Conservation (phyloP, 2,329 filamentous ascomycete species). For the Chaetothyriales sp. region DNA sequence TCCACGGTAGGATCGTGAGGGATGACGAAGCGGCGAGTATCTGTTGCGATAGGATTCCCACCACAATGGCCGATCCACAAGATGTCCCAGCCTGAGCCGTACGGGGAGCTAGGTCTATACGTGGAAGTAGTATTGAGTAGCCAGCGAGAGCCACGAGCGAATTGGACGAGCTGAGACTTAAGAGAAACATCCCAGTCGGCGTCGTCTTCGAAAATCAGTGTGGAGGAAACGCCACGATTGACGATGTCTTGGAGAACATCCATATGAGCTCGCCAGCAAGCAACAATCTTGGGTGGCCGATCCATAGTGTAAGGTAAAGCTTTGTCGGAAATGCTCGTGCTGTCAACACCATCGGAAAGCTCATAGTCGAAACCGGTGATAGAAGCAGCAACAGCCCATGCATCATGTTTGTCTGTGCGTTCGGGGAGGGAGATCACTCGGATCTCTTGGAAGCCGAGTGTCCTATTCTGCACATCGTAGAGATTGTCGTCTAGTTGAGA, state of each 20-base stretch:
- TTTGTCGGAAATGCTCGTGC: slow-evolving; percentile 2
- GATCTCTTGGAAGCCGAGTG: slow-evolving; percentile 23
- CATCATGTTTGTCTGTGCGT: slow-evolving; percentile 38
- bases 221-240: slow-evolving; percentile 31
- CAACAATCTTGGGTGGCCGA: slow-evolving; percentile 1
- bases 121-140: slow-evolving; percentile 17
- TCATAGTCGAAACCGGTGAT: slow-evolving; percentile 22
- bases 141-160: slow-evolving; percentile 20
- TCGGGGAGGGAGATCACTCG: slow-evolving; percentile 35
- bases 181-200: slow-evolving; percentile 44
- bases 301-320: slow-evolving; percentile 4
- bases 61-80: slow-evolving; percentile 40
- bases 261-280: slow-evolving; percentile 27
- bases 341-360: slow-evolving; percentile 2
- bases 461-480: background rate
- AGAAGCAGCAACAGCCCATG: slow-evolving; percentile 29
- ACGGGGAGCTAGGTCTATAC: slow-evolving; percentile 26
- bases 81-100: slow-evolving; percentile 40
- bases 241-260: slow-evolving; percentile 30
- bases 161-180: slow-evolving; percentile 33
- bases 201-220: slow-evolving; percentile 44
- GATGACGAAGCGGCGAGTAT: slow-evolving; percentile 19
- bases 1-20: slow-evolving; percentile 21
- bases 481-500: background rate
- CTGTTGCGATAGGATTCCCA: slow-evolving; percentile 9